A percentile compares a stretch with the other conserved stretches of the same genome.
phyloP scores from a whole-genome alignment of 768 basidiomycete species.

The Russula abietina region DNA sequence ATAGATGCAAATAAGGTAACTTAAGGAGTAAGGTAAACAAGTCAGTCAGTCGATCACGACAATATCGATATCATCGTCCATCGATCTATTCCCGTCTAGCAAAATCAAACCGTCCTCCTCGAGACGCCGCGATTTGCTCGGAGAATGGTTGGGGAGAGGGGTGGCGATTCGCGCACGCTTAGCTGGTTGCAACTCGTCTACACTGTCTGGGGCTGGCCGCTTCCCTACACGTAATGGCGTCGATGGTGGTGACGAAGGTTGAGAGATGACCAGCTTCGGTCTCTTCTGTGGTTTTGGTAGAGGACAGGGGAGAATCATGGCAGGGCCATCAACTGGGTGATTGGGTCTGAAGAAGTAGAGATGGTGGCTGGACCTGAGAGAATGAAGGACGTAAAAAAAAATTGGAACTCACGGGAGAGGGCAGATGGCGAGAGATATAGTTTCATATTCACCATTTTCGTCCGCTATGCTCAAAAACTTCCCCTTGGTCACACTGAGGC shows the following conservation, averaged over 20 bases:
- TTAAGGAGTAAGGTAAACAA: not conserved
- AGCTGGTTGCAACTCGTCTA: constrained; percentile 50
- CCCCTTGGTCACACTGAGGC: constrained; percentile 71
- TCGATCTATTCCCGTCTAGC: constrained; percentile 51
- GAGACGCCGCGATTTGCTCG: constrained; percentile 56
- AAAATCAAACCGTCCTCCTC: constrained; percentile 73
- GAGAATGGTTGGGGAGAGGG: constrained; percentile 35
- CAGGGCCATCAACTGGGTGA: constrained; percentile 45
- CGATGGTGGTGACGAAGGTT: constrained; percentile 37
- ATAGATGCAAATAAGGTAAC: constrained; percentile 21
- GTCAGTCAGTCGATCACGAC: constrained; percentile 48
- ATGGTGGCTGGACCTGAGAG: not conserved
- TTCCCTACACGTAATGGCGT: constrained; percentile 47
- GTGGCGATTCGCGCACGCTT: constrained; percentile 44
- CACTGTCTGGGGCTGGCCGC: constrained; percentile 51
- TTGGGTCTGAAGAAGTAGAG: constrained; percentile 41
- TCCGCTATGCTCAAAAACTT: constrained; percentile 87
- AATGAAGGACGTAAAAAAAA: not conserved
- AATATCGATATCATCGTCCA: constrained; percentile 47
- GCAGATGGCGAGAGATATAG: constrained; percentile 64
- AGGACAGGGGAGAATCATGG: constrained; percentile 60
- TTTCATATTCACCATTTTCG: constrained; percentile 73
- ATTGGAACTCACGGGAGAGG: constrained; percentile 56
- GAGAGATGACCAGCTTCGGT: constrained; percentile 31
- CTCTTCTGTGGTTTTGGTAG: constrained; percentile 51